Percentiles rank a stretch among this genome's conserved stretches.
These are phyloP conservation scores for Mucor sp. DNA, from an alignment of 371 early-diverging fungal species.

Conservation along the genomic window DNA sequence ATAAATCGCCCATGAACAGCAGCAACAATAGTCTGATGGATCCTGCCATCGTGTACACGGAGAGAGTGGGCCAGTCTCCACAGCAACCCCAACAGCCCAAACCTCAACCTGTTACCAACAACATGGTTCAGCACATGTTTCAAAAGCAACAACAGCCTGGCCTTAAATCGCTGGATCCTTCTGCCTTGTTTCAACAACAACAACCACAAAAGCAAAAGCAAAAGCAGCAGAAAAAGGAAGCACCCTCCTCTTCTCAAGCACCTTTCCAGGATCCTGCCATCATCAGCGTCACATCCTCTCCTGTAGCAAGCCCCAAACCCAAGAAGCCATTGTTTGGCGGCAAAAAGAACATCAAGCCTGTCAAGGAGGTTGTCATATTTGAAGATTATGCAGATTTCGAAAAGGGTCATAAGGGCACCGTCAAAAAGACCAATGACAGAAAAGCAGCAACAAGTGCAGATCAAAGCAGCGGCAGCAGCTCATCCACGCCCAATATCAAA, in stretches of 20 bases:
- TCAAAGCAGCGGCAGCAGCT: not conserved
- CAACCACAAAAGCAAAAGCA: constrained; percentile 2
- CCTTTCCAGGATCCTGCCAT: constrained; percentile 33
- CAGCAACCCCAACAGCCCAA: not conserved
- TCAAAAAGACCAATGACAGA: not conserved
- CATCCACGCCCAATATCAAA: not conserved
- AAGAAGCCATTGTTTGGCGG: constrained; percentile 12
- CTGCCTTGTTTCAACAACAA: not conserved
- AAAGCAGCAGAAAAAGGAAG: not conserved
- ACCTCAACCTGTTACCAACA: not conserved
- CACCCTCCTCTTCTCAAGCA: not conserved
- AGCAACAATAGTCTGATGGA: not conserved
- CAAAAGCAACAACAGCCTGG: not conserved
- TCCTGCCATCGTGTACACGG: not conserved
- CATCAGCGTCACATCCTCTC: constrained; percentile 14
- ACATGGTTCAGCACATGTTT: not conserved
- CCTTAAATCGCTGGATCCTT: not conserved
- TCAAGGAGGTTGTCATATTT: constrained; percentile 15
- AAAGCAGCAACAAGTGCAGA: not conserved
- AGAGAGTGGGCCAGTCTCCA: not conserved
- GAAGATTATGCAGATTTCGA: constrained; percentile 22
- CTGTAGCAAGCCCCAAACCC: not conserved
- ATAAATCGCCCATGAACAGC: not conserved
- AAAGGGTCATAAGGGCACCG: constrained; percentile 5
- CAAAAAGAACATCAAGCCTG: not conserved